Percentiles rank a stretch among this genome's conserved stretches.
These are phyloP conservation scores for Salix caprea DNA, from an alignment of 345 rosid genomes.

Conservation along the genomic window DNA sequence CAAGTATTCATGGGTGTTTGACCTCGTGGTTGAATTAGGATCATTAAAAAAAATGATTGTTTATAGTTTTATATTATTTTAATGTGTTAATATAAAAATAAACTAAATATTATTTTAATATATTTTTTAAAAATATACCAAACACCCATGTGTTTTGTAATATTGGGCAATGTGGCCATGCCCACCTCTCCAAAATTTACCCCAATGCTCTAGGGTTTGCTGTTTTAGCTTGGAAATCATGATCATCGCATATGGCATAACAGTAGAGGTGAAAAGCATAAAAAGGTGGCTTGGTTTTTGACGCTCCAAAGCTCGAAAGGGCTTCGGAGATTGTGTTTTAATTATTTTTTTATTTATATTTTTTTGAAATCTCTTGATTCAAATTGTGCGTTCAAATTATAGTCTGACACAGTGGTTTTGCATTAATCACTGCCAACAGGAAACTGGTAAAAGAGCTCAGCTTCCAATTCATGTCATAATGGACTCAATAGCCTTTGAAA, in stretches of 20 bases:
- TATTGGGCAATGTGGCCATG: too few relatives aligned
- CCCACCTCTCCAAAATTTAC: neutral
- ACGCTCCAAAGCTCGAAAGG: conserved; percentile 29
- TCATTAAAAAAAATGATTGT: too few relatives aligned
- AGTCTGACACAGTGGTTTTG: neutral
- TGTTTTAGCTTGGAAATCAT: neutral
- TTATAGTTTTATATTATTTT: too few relatives aligned
- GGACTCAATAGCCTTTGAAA: neutral
- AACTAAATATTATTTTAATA: too few relatives aligned
- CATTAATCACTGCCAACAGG: conserved; percentile 1
- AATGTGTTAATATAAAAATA: too few relatives aligned
- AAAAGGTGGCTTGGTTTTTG: conserved; percentile 29
- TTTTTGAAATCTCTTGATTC: too few relatives aligned
- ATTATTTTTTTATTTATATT: neutral
- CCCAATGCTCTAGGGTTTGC: neutral
- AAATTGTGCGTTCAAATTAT: neutral
- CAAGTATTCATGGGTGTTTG: neutral
- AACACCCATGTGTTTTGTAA: too few relatives aligned
- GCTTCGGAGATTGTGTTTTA: conserved; percentile 33
- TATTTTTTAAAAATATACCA: too few relatives aligned
- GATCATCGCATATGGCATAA: neutral
- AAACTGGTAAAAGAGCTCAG: neutral
- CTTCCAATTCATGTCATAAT: conserved; percentile 4
- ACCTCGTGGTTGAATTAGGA: too few relatives aligned
- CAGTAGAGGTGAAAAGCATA: neutral